Conservation (phyloP, 257 asterid species). For the Solanum verrucosum region DNA sequence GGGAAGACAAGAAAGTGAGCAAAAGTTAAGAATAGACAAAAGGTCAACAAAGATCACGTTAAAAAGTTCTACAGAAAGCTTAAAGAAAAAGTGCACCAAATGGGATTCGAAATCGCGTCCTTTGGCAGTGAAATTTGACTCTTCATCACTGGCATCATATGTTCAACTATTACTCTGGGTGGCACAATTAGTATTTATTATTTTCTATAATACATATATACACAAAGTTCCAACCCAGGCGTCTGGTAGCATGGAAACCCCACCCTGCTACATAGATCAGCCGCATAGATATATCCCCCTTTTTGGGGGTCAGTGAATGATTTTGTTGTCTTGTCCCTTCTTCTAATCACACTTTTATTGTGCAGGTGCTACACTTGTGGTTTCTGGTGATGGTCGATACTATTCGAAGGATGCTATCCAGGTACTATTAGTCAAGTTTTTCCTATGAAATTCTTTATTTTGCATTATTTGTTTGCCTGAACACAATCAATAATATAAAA, state of each 20-base stretch:
- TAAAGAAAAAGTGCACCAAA: not conserved
- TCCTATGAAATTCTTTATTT: not conserved
- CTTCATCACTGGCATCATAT: not conserved
- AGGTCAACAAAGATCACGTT: not conserved
- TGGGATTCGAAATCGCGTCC: not conserved
- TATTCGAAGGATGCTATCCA: conserved; percentile 89
- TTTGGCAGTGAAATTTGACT: not conserved
- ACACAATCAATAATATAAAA: not conserved
- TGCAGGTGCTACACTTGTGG: conserved; percentile 93
- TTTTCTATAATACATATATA: not conserved
- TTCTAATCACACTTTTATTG: not conserved
- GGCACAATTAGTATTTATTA: not conserved
- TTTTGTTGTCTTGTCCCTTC: not conserved
- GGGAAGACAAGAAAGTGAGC: not conserved
- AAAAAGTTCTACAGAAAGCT: not conserved
- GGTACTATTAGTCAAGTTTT: conserved; percentile 26
- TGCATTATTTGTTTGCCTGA: not conserved
- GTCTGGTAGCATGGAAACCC: not conserved
- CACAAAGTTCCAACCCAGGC: not conserved
- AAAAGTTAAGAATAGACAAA: not conserved
- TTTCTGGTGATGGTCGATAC: conserved; percentile 99
- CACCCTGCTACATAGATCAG: not conserved
- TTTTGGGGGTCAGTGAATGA: not conserved
- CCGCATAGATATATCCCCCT: not conserved
- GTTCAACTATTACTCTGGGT: not conserved